Percentiles rank a stretch among this genome's conserved stretches.
Conservation (phyloP, 352 stramenopile genomes). For the Pythium rishiriense region DNA sequence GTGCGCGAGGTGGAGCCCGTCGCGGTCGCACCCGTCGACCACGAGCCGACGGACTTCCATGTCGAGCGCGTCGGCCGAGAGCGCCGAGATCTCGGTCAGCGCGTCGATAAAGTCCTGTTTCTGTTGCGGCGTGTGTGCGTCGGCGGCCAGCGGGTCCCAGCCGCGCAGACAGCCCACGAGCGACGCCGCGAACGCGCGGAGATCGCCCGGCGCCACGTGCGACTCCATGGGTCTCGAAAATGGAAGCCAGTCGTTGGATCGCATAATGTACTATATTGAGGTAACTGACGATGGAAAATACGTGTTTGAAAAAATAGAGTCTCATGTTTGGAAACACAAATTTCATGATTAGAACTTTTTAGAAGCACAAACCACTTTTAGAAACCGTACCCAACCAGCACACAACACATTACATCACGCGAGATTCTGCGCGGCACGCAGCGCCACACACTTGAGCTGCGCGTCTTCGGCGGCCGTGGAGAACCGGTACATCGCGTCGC, state of each 20-base stretch:
- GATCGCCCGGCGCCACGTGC: background rate
- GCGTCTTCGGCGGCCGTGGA: background rate
- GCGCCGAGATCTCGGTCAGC: slow-evolving; percentile 67
- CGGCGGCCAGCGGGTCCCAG: slow-evolving; percentile 18
- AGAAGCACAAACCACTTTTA: background rate
- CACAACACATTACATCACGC: no score
- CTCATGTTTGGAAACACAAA: background rate
- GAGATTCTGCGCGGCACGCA: background rate
- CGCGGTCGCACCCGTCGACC: slow-evolving; percentile 25
- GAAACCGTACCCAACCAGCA: no score
- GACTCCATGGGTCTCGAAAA: background rate
- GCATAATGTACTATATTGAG: no score
- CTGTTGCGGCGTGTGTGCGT: background rate
- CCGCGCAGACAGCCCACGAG: slow-evolving; percentile 15
- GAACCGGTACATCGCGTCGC: background rate
- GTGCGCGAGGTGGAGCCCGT: slow-evolving; percentile 26
- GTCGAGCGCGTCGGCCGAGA: slow-evolving; percentile 62
- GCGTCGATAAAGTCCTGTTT: slow-evolving; percentile 70
- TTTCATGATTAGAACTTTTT: background rate
- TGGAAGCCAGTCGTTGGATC: slow-evolving; percentile 8
- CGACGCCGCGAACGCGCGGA: slow-evolving; percentile 13
- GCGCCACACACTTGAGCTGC: background rate
- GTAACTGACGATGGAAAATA: background rate
- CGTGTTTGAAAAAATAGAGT: background rate
- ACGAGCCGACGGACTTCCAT: slow-evolving; percentile 74